Percentiles rank a stretch among this genome's conserved stretches.
phyloP scores from a whole-genome alignment of 1,139 yeast genomes.

The Debaryomycetaceae sp. region DNA sequence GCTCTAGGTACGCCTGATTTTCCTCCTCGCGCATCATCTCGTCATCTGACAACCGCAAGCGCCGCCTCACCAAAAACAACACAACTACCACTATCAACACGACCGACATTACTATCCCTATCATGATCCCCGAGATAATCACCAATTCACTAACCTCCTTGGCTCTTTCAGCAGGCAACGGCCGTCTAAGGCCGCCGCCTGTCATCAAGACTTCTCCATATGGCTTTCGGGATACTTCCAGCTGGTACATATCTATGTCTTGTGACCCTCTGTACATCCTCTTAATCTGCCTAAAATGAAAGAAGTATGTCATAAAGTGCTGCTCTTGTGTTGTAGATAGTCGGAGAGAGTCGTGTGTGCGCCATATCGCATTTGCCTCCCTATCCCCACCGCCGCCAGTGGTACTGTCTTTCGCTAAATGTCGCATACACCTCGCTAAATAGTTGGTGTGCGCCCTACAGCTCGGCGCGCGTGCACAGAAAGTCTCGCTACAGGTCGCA shows the following conservation, averaged over 20 bases:
- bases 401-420: too few relatives aligned
- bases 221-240: not conserved
- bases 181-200: not conserved
- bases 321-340: not conserved
- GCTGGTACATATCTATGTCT: not conserved
- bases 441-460: too few relatives aligned
- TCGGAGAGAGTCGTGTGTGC: too few relatives aligned
- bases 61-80: conserved; percentile 4
- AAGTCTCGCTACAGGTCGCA: too few relatives aligned
- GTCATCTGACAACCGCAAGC: conserved; percentile 34
- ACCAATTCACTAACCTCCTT: not conserved
- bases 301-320: not conserved
- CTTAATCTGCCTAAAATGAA: not conserved
- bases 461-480: too few relatives aligned
- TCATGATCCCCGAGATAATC: not conserved
- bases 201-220: not conserved
- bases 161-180: conserved; percentile 1
- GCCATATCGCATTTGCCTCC: too few relatives aligned
- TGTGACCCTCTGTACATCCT: not conserved
- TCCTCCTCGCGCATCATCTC: conserved; percentile 62
- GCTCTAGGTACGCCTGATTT: conserved; percentile 55
- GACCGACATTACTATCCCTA: not conserved
- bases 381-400: too few relatives aligned
- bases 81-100: not conserved
- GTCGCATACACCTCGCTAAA: too few relatives aligned